Base-by-base conservation (phyloP, 1,284 basidiomycete genomes). In the Phlebopus sp. region DNA sequence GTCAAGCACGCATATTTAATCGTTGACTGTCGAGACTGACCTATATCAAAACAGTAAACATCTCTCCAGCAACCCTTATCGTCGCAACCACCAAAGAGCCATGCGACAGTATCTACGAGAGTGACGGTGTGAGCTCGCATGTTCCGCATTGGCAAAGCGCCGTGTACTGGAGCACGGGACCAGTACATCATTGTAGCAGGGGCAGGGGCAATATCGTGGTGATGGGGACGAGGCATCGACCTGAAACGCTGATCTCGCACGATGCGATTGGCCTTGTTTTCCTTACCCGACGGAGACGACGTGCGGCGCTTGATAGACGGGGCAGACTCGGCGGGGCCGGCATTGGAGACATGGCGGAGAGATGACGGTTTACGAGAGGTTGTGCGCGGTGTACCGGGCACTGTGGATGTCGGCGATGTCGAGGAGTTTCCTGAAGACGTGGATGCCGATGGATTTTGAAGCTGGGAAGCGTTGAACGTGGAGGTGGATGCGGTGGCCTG, bases 51-150 rank as follows among this genome's bases (percentile, higher is more conserved):
- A 57, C 84, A 90, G 60, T 88, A 91, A 1, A 94, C 77, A 44
- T 92, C 90, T 53, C 78, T 79, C 69, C 81, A 86, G 53, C 82
- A 86, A 8, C 81, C 82, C 57, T 78, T 82, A 52, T 88, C 86
- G 54, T 95, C 92, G 54, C 90, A 91, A 1, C 93, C 93, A 5
- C 93, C 93, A 59, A 96, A 87, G 27, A 96, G 61, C 90, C 92
- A 97, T 1, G 89, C 86, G 19, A 81, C 71, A 46, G 84, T 81
- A 50, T 92, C 91, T 18, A 93, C 84, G 31, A 96, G 72, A 1
- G 87, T 94, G 39, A 87, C 85, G 7, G 81, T 91, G 63, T 95
- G 92, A 2, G 92, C 90, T 3, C 92, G 81, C 69, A 94, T 81
- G 9, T 81, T 79, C 54, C 85, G 82, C 55, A 75, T 77, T 2